Evolutionary conservation across 805 yeast species (phyloP).

Genomic region (Ogataea angusta): DNA sequence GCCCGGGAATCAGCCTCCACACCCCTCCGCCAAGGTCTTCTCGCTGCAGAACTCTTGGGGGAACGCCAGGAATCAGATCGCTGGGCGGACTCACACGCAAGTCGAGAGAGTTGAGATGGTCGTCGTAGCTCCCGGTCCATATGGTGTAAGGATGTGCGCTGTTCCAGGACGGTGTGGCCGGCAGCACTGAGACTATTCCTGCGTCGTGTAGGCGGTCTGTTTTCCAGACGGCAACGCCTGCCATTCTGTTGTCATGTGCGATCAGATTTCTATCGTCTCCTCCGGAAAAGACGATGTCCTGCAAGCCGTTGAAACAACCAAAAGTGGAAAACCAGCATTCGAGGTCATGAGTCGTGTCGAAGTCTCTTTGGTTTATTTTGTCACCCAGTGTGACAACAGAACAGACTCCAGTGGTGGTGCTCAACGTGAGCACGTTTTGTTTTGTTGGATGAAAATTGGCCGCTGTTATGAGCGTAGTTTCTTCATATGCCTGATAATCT

Average conservation of each 20-base stretch:
- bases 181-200: constrained; percentile 82
- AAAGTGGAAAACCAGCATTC: constrained; percentile 90
- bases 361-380: constrained; percentile 15
- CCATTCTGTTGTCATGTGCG: constrained; percentile 63
- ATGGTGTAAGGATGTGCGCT: constrained; percentile 42
- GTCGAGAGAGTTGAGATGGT: constrained; percentile 66
- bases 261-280: constrained; percentile 83
- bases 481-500: constrained; percentile 46
- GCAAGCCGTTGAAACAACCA: constrained; percentile 51
- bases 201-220: constrained; percentile 72
- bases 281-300: constrained; percentile 70
- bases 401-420: constrained; percentile 67
- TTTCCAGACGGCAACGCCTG: constrained; percentile 35
- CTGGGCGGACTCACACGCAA: constrained; percentile 48
- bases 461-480: constrained; percentile 56
- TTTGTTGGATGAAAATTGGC: constrained; percentile 50
- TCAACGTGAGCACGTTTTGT: constrained; percentile 42
- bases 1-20: constrained; percentile 79
- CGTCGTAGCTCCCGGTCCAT: constrained; percentile 94
- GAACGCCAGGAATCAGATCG: constrained; percentile 43
- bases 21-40: constrained; percentile 86
- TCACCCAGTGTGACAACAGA: constrained; percentile 38
- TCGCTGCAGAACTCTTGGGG: constrained; percentile 46
- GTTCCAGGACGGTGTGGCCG: constrained; percentile 44
- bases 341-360: constrained; percentile 51